phyloP scores from a whole-genome alignment of 2,329 filamentous ascomycete genomes.

The Eutypa lata region DNA sequence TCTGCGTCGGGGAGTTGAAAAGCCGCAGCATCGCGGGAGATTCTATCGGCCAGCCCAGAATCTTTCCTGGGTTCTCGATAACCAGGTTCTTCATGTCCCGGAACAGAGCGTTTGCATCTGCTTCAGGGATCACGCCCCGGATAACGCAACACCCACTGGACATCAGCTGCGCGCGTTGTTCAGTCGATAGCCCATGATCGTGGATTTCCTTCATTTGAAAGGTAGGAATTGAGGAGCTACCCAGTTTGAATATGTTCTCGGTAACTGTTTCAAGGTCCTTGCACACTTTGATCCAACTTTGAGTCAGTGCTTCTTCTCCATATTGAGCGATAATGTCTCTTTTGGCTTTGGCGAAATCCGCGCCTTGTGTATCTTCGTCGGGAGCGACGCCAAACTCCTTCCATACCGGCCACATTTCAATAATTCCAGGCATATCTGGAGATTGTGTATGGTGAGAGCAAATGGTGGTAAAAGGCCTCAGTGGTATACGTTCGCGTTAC shows the following conservation, averaged over 20 bases:
- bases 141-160: constrained; percentile 20
- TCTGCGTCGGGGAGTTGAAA: constrained; percentile 37
- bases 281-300: constrained; percentile 38
- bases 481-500: too few species aligned
- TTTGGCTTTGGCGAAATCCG: constrained; percentile 7
- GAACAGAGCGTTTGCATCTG: background rate
- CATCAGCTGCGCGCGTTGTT: constrained; percentile 25
- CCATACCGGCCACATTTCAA: constrained; percentile 22
- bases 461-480: too few species aligned
- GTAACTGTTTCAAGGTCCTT: constrained; percentile 32
- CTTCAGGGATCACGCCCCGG: constrained; percentile 8
- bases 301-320: constrained; percentile 29
- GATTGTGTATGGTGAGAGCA: too few species aligned
- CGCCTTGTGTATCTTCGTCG: constrained; percentile 12
- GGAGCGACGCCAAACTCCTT: constrained; percentile 13
- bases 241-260: constrained; percentile 31
- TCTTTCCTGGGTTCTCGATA: too few species aligned
- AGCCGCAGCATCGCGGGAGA: constrained; percentile 36
- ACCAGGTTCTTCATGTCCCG: too few species aligned
- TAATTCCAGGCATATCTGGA: constrained; percentile 4
- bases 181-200: constrained; percentile 16
- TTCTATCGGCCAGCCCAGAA: background rate
- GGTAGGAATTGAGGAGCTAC: constrained; percentile 30
- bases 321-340: constrained; percentile 33
- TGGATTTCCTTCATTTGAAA: constrained; percentile 17